Evolutionary conservation across 1,284 basidiomycete genomes (phyloP).

Genomic region (Ceratobasidium theobromae): DNA sequence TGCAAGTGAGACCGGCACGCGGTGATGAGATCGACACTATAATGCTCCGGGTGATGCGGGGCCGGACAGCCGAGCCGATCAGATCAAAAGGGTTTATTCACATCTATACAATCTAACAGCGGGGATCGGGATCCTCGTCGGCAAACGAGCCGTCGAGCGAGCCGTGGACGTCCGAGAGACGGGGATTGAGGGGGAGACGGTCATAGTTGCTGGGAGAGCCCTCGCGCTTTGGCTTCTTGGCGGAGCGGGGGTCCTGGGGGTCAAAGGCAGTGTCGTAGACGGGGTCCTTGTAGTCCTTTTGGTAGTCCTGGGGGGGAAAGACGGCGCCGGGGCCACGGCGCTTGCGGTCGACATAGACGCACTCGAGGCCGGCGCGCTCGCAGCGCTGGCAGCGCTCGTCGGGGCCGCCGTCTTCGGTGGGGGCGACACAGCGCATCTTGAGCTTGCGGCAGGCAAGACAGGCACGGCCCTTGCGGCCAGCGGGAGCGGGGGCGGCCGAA

Average conservation of each 20-base stretch:
- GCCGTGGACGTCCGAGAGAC: no score
- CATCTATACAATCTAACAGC: no score
- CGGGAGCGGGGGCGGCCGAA: slow-evolving; percentile 31
- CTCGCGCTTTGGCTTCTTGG: slow-evolving; percentile 23
- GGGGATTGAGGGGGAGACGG: no score
- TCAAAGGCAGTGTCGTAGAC: background rate
- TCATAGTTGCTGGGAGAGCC: background rate
- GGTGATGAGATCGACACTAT: no score
- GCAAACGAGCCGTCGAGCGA: no score
- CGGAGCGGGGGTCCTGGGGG: background rate
- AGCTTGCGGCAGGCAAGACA: slow-evolving; percentile 32
- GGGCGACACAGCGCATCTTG: slow-evolving; percentile 28
- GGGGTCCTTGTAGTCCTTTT: background rate
- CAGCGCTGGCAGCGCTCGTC: slow-evolving; percentile 27
- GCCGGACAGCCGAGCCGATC: no score
- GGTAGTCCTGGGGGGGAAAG: background rate
- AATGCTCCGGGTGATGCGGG: no score
- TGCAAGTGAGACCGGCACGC: no score
- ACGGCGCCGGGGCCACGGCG: slow-evolving; percentile 19
- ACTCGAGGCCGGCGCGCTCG: slow-evolving; percentile 30
- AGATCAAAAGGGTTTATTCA: no score
- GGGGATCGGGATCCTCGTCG: no score
- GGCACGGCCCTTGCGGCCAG: slow-evolving; percentile 34
- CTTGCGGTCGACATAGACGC: slow-evolving; percentile 28
- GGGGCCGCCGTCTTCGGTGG: slow-evolving; percentile 10